Conservation (phyloP, 1,284 basidiomycete genomes). For the Mycena citricolor region DNA sequence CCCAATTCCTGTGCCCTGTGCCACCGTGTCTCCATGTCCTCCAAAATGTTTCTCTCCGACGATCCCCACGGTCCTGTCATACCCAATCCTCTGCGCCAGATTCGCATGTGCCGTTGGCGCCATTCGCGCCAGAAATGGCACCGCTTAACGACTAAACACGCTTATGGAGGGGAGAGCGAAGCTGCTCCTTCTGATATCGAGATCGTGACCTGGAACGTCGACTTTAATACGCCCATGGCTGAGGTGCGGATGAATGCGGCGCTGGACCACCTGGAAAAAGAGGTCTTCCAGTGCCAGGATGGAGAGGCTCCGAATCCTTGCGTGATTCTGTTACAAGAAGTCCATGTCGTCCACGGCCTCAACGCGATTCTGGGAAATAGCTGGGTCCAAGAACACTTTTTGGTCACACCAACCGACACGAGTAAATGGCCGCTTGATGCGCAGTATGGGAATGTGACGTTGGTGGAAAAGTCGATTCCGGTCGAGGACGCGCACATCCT, state of each 20-base stretch:
- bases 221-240: conserved; percentile 40
- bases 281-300: conserved; percentile 45
- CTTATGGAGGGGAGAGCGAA: conserved; percentile 31
- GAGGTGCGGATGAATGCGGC: conserved; percentile 45
- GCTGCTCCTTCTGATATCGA: conserved; percentile 43
- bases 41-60: neutral
- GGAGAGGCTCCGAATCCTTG: conserved; percentile 51
- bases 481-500: conserved; percentile 44
- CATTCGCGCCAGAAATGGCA: conserved; percentile 22
- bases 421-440: conserved; percentile 51
- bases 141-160: conserved; percentile 29
- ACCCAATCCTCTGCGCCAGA: conserved; percentile 11
- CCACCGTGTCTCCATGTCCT: neutral
- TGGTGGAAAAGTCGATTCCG: conserved; percentile 56
- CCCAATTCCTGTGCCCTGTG: neutral
- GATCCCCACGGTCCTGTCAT: conserved; percentile 7
- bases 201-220: conserved; percentile 69
- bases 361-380: conserved; percentile 45
- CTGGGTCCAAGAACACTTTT: conserved; percentile 63
- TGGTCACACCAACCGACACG: conserved; percentile 50
- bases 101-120: conserved; percentile 20
- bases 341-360: conserved; percentile 42
- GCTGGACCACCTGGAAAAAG: conserved; percentile 53
- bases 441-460: conserved; percentile 61
- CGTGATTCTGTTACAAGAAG: conserved; percentile 67